These are phyloP conservation scores for Chamaenerion angustifolium DNA, from an alignment of 345 rosid genomes.

Conservation along the genomic window DNA sequence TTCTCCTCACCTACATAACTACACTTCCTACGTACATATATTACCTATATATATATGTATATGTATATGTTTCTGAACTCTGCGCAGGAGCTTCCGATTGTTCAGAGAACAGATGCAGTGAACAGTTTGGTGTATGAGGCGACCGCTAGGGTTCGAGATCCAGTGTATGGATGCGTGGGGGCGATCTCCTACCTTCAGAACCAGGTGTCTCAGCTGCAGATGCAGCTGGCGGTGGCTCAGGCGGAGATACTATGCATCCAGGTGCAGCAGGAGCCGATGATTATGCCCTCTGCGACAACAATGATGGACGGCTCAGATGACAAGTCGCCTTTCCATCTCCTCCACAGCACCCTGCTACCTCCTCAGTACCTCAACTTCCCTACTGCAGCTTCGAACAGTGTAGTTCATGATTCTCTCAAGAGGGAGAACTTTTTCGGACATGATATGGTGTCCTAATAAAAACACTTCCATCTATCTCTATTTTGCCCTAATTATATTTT, in stretches of 20 bases:
- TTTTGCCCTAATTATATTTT: too few relatives aligned
- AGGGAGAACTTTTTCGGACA: constrained; percentile 16
- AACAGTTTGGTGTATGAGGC: constrained; percentile 21
- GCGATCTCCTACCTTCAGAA: constrained; percentile 17
- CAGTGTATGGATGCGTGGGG: constrained; percentile 17
- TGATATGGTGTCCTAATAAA: constrained; percentile 14
- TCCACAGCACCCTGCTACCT: constrained; percentile 3
- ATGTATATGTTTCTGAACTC: too few relatives aligned
- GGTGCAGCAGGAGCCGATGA: constrained; percentile 13
- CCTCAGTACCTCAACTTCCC: constrained; percentile 11
- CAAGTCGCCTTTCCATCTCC: constrained; percentile 4
- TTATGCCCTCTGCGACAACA: constrained; percentile 3
- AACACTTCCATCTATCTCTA: too few relatives aligned
- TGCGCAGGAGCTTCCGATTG: constrained; percentile 10
- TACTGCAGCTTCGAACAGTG: constrained; percentile 7
- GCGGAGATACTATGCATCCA: constrained; percentile 20
- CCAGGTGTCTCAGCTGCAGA: constrained; percentile 18
- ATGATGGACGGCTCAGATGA: constrained; percentile 7
- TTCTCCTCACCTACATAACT: too few relatives aligned
- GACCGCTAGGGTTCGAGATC: constrained; percentile 16
- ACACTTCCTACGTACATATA: too few relatives aligned
- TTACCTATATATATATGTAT: too few relatives aligned
- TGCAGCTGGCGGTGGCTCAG: constrained; percentile 20
- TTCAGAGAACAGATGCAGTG: constrained; percentile 15
- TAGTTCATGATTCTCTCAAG: constrained; percentile 14